These are phyloP conservation scores for Scutellaria barbata DNA, from an alignment of 257 asterid genomes.

Conservation along the genomic window DNA sequence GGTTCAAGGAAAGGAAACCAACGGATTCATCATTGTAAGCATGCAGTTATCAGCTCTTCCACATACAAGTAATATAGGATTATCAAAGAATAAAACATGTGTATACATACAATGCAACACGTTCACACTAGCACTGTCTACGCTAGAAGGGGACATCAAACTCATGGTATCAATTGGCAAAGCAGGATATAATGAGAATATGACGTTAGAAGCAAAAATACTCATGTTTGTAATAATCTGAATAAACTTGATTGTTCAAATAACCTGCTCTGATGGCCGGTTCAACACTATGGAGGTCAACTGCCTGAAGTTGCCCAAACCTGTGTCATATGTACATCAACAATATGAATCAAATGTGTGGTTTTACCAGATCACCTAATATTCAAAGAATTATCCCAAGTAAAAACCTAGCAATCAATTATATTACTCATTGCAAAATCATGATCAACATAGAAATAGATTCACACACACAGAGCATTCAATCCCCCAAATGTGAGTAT, in stretches of 20 bases:
- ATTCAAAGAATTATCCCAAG: background rate
- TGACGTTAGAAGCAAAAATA: too few relatives aligned
- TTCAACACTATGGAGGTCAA: slow-evolving; percentile 81
- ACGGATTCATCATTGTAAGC: background rate
- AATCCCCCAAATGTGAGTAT: background rate
- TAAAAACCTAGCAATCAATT: background rate
- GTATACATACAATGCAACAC: background rate
- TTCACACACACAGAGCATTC: background rate
- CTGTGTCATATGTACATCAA: slow-evolving; percentile 36
- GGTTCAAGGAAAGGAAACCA: background rate
- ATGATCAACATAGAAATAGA: slow-evolving; percentile 1
- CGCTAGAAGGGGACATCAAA: too few relatives aligned
- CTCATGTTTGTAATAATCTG: too few relatives aligned
- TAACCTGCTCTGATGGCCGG: slow-evolving; percentile 92
- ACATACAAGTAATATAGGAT: background rate
- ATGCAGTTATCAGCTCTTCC: background rate
- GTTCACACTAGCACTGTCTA: too few relatives aligned
- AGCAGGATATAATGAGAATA: too few relatives aligned
- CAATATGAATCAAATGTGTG: background rate
- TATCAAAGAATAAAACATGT: background rate
- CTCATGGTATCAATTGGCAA: too few relatives aligned
- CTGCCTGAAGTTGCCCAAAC: slow-evolving; percentile 94
- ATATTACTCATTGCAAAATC: background rate
- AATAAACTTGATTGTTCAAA: slow-evolving; percentile 1
- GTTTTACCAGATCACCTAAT: background rate